Evolutionary conservation across 179 eudicot species (phyloP).

Genomic region (Spergularia azorica): DNA sequence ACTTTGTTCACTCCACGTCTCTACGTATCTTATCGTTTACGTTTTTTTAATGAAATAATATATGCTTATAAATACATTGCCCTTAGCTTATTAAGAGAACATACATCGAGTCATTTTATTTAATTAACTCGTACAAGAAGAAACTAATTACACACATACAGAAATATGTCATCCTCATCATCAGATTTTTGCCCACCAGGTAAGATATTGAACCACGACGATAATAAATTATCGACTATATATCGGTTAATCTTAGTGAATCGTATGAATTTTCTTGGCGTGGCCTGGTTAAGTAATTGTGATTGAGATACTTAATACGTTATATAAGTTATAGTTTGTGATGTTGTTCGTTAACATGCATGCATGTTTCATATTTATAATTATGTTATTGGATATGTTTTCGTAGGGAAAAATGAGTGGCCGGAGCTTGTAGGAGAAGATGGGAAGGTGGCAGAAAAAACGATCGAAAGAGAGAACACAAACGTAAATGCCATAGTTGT

Average conservation of each 20-base stretch:
- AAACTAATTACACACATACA: background rate
- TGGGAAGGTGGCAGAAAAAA: constrained; percentile 23
- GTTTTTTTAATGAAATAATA: no score
- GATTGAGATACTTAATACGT: no score
- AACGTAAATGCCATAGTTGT: constrained; percentile 27
- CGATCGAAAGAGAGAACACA: constrained; percentile 27
- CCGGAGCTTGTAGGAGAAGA: constrained; percentile 27
- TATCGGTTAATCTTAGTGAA: no score
- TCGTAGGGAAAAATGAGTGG: constrained; percentile 31
- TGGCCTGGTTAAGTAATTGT: no score
- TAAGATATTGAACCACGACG: no score
- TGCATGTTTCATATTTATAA: no score
- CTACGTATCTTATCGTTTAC: background rate
- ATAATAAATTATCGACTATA: no score
- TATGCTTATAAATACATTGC: background rate
- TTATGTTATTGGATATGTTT: no score
- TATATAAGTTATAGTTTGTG: no score
- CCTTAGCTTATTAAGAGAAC: background rate
- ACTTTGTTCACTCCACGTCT: background rate
- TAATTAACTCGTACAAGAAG: background rate
- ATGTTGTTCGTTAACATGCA: no score
- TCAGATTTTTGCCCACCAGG: background rate
- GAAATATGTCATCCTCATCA: background rate
- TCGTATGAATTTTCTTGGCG: no score
- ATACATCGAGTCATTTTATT: no score